Evolutionary conservation across 495 filamentous ascomycete genomes (phyloP), one percentile per base, ranked within the genome.

Genomic region (Aspergillus nanangensis): DNA sequence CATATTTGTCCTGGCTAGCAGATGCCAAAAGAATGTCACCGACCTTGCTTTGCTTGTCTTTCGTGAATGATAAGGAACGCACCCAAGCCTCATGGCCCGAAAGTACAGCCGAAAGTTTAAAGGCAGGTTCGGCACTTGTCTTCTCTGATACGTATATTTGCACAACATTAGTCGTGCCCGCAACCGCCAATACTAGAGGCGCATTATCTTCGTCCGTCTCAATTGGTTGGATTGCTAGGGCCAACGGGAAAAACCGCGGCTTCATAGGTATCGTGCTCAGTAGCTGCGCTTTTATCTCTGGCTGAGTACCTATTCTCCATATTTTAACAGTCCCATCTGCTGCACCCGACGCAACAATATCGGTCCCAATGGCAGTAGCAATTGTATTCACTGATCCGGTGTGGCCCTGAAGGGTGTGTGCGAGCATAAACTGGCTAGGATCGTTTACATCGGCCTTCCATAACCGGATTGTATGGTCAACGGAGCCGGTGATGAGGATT

Each of bases 61-160:
- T 60, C 11, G 81, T 78, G 50, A 98, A 93, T 24, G 83, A 80
- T 8, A 97, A 71, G 18, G 87, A 87, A 14, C 90, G 79, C 18
- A 99, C 81, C 93, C 93, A 99, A 39, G 88, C 90, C 69, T 97
- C 94, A 51, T 99, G 93, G 8, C 93, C 93, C 2, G 84, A 74
- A 14, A 99, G 77, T 0, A 83, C 86, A 15, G 91, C 88, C 55
- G 85, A 81, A 13, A 83, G 75, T n/a, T 75, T 69, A 57, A 95
- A 95, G 4, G 77, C 62, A 4, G 53, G 49, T 11, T 63, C 48
- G 3, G 48, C 48, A 2, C 47, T 21, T 3, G 64, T 60, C 11
- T 62, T 61, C 25, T 75, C 62, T 5, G 80, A 67, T 32, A 85
- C 77, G 51, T 84, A 96, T 2, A 97, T 70, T 38, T 95, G 87